Evolutionary conservation across 495 filamentous ascomycete species (phyloP).

Genomic region (Immersiella caudata): DNA sequence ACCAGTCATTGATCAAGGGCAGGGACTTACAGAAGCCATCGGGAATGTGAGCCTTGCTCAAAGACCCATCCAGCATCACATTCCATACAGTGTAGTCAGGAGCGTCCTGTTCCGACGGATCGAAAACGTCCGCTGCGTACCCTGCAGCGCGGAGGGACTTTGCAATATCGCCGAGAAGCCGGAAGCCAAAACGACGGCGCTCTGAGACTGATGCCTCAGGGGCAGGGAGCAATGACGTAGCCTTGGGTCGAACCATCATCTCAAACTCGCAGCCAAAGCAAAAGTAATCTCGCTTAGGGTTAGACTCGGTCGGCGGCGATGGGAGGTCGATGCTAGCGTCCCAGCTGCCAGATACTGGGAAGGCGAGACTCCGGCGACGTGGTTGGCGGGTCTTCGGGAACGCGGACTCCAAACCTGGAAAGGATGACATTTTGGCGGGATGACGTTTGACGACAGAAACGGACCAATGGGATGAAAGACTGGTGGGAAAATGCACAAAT

Average conservation of each 20-base stretch:
- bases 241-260: slow-evolving; percentile 8
- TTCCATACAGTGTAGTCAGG: slow-evolving; percentile 9
- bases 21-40: slow-evolving; percentile 15
- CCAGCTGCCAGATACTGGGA: slow-evolving; percentile 7
- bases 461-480: slow-evolving; percentile 9
- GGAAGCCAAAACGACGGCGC: slow-evolving; percentile 9
- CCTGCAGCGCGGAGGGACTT: slow-evolving; percentile 9
- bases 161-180: slow-evolving; percentile 8
- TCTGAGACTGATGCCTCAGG: slow-evolving; percentile 10
- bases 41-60: slow-evolving; percentile 15
- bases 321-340: slow-evolving; percentile 8
- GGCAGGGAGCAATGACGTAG: slow-evolving; percentile 8
- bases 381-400: slow-evolving; percentile 9
- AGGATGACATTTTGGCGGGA: slow-evolving; percentile 6
- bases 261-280: slow-evolving; percentile 9
- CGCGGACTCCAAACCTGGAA: slow-evolving; percentile 9
- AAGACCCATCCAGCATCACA: slow-evolving; percentile 16
- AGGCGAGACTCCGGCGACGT: slow-evolving; percentile 9
- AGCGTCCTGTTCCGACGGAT: slow-evolving; percentile 6
- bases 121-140: slow-evolving; percentile 7
- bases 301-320: slow-evolving; percentile 8
- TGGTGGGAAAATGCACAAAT: slow-evolving; percentile 8
- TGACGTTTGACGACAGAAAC: slow-evolving; percentile 9
- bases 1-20: slow-evolving; percentile 5
- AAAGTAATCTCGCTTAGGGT: slow-evolving; percentile 9